Evolutionary conservation across 495 filamentous ascomycete genomes (phyloP).

Genomic region (Chaetomium tenue): DNA sequence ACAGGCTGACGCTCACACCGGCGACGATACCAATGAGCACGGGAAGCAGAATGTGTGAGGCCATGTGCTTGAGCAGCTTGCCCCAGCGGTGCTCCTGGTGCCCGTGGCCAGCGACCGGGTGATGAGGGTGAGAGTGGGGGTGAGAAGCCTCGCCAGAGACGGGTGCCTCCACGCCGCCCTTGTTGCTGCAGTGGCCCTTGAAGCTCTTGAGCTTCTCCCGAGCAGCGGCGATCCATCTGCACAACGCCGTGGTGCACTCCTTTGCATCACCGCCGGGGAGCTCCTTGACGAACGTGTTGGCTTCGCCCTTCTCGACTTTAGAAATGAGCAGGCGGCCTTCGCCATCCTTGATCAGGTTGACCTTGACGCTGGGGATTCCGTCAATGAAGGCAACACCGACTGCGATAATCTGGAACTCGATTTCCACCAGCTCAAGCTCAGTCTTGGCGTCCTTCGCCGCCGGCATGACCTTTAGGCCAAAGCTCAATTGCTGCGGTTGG

Average conservation of each 20-base stretch:
- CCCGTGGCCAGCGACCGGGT: not conserved
- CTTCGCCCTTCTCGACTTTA: slow-evolving; percentile 31
- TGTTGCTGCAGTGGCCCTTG: slow-evolving; percentile 31
- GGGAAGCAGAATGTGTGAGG: slow-evolving; percentile 51
- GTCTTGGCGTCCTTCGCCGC: slow-evolving; percentile 34
- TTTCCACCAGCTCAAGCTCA: slow-evolving; percentile 40
- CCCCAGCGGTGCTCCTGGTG: slow-evolving; percentile 40
- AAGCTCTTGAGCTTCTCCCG: slow-evolving; percentile 40
- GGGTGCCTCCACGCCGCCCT: slow-evolving; percentile 11
- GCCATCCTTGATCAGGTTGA: slow-evolving; percentile 46
- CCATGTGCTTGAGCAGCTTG: slow-evolving; percentile 46
- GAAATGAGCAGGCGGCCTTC: slow-evolving; percentile 46
- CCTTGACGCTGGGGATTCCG: slow-evolving; percentile 47
- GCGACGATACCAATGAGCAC: slow-evolving; percentile 52
- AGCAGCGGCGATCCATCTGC: slow-evolving; percentile 47
- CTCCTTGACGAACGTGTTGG: slow-evolving; percentile 17
- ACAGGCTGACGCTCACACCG: slow-evolving; percentile 54
- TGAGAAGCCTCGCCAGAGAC: slow-evolving; percentile 15
- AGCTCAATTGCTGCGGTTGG: slow-evolving; percentile 40
- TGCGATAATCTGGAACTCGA: slow-evolving; percentile 52
- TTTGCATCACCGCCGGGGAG: slow-evolving; percentile 25
- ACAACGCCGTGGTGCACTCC: slow-evolving; percentile 48
- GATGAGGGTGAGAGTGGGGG: slow-evolving; percentile 16
- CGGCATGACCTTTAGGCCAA: slow-evolving; percentile 33
- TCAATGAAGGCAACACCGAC: slow-evolving; percentile 47